A percentile compares a stretch with the other conserved stretches of the same genome.
These are phyloP conservation scores for Aspergillus ustus DNA, from an alignment of 2,329 filamentous ascomycete species.

Conservation along the genomic window DNA sequence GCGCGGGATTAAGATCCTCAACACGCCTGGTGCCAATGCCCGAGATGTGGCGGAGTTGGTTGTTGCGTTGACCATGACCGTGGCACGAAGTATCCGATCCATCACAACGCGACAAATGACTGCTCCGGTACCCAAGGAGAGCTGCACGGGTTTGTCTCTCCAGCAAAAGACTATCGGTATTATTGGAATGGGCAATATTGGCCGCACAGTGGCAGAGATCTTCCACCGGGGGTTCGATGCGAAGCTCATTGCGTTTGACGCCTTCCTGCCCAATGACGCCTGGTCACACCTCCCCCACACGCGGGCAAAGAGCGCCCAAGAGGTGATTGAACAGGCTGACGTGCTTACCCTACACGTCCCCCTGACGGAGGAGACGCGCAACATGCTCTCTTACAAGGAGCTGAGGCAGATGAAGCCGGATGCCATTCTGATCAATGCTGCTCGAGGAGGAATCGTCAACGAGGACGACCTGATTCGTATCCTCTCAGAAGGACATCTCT, in stretches of 20 bases:
- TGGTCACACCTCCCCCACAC: conserved; percentile 42
- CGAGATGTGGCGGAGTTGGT: conserved; percentile 47
- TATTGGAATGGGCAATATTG: conserved; percentile 49
- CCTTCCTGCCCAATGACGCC: conserved; percentile 36
- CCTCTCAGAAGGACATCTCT: conserved; percentile 40
- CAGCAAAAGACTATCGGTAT: conserved; percentile 43
- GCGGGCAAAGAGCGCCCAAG: conserved; percentile 35
- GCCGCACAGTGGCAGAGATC: conserved; percentile 41
- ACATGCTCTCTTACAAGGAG: conserved; percentile 38
- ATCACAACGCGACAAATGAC: conserved; percentile 37
- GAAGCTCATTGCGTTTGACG: conserved; percentile 44
- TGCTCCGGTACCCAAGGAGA: conserved; percentile 42
- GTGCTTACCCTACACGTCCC: conserved; percentile 47
- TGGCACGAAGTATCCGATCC: conserved; percentile 38
- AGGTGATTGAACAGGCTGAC: conserved; percentile 39
- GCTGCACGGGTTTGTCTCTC: conserved; percentile 46
- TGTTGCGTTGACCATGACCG: conserved; percentile 38
- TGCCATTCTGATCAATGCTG: conserved; percentile 48
- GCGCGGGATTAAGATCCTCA: conserved; percentile 50
- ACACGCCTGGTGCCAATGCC: conserved; percentile 54
- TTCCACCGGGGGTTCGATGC: conserved; percentile 44
- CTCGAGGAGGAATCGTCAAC: conserved; percentile 48
- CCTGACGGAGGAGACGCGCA: conserved; percentile 37
- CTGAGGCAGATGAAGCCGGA: conserved; percentile 44
- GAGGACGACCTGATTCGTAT: conserved; percentile 41